Base-by-base conservation (phyloP, 176 grass and related monocot genomes). In the Paspalum vaginatum region DNA sequence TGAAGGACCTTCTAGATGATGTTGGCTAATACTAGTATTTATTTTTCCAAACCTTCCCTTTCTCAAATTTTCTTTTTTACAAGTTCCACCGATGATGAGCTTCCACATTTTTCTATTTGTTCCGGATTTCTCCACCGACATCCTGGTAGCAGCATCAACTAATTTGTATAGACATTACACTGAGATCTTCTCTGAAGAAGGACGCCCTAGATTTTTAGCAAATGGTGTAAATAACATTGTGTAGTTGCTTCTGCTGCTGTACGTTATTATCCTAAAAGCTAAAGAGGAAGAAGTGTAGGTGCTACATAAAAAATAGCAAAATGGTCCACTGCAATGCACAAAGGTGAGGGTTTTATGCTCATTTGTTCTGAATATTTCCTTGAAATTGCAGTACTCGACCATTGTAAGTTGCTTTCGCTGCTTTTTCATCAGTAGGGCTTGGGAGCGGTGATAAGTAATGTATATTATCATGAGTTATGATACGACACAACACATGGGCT, bases 1-100 rank as follows among this genome's bases (percentile, higher is more conserved):
- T 53, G 91, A 97, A 88, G 93, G 90, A 57, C 88, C 93, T 79
- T 82, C 83, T 59, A 89, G 82, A 76, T 93, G 76, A 91, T 78
- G 32, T 21, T 83, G 24, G 43, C 27, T 26, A 59, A 59, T n/a
- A 6, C 52, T 18, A 56, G 20, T 66, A 38, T 6, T 5, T 51
- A 57, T 45, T 53, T 65, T 13, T 15, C n/a, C 11, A 52, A 67
- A 52, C 56, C 9, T 13, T 45, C 38, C 2, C 0, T 13, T 1
- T 32, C 55, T 27, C 12, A 7, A n/a, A 4, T 4, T 57, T 57
- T 22, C 53, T 22, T 22, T 10, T 22, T 1, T 38, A n/a, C 47
- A 57, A 67, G 41, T 39, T 20, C 26, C 1, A 25, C 7, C 43
- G 6, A 26, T 7, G 25, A 51, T 59, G 49, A 70, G 61, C 60